These are phyloP conservation scores for Sporothrix mexicana DNA, from an alignment of 2,329 filamentous ascomycete species.

Conservation along the genomic window DNA sequence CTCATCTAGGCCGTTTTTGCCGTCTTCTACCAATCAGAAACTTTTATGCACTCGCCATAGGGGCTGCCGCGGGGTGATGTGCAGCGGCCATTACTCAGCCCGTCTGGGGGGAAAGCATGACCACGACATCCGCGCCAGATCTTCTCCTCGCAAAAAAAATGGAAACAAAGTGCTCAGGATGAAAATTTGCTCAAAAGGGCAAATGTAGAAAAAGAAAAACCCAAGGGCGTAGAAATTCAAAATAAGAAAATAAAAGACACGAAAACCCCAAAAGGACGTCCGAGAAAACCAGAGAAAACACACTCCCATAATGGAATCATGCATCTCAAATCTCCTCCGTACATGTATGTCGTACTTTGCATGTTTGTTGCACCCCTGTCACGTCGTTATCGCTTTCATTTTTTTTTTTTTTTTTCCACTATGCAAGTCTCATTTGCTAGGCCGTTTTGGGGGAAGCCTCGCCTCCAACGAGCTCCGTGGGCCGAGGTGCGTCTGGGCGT, in stretches of 20 bases:
- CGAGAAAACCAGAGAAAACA: not conserved
- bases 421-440: not conserved
- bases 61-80: not conserved
- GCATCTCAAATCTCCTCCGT: not conserved
- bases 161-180: not conserved
- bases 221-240: not conserved
- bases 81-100: not conserved
- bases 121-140: not conserved
- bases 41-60: not conserved
- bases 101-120: not conserved
- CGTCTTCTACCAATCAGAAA: not conserved
- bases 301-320: not conserved
- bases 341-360: too few relatives aligned
- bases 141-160: not conserved
- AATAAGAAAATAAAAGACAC: not conserved
- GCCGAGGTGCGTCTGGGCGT: not conserved
- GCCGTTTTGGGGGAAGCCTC: conserved; percentile 1
- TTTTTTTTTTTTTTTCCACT: conserved; percentile 5
- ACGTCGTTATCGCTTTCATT: conserved; percentile 2
- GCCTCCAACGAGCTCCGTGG: conserved; percentile 15
- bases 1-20: not conserved
- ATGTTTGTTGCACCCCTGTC: not conserved
- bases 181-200: not conserved
- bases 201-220: not conserved
- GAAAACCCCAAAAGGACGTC: not conserved